Percentiles rank a stretch among this genome's conserved stretches.
phyloP scores from a whole-genome alignment of 2,329 filamentous ascomycete genomes.

The Cercospora janseana region DNA sequence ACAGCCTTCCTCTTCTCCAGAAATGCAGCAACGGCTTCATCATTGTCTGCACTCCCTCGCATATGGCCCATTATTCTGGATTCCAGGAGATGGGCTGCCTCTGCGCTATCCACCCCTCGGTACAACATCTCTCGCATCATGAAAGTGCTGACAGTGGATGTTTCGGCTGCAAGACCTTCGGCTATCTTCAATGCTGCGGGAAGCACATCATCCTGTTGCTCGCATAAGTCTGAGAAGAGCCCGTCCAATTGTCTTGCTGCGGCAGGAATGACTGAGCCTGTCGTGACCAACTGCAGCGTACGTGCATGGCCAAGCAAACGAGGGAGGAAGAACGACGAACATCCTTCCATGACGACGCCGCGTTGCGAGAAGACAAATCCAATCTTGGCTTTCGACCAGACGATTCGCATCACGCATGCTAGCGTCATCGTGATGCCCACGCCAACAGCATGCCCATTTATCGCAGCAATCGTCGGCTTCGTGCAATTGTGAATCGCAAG shows the following conservation, averaged over 20 bases:
- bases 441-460: conserved; percentile 26
- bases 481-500: conserved; percentile 27
- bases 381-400: conserved; percentile 25
- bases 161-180: conserved; percentile 19
- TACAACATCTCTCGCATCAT: conserved; percentile 29
- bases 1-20: conserved; percentile 24
- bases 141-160: conserved; percentile 25
- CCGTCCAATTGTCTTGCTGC: conserved; percentile 20
- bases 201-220: conserved; percentile 24
- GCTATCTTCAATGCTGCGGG: conserved; percentile 21
- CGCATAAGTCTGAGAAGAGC: conserved; percentile 24
- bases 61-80: conserved; percentile 25
- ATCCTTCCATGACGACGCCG: conserved; percentile 25
- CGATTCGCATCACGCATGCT: conserved; percentile 21
- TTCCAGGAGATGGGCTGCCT: conserved; percentile 26
- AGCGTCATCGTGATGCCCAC: conserved; percentile 28
- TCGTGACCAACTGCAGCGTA: conserved; percentile 21
- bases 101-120: conserved; percentile 22
- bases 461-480: conserved; percentile 27
- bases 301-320: conserved; percentile 21
- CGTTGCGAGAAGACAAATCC: conserved; percentile 28
- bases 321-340: conserved; percentile 26
- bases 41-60: conserved; percentile 24
- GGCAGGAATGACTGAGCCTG: conserved; percentile 18
- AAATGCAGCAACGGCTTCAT: conserved; percentile 26